Evolutionary conservation across 177 flowering plant genomes (phyloP).

Genomic region (Vitis hybrid): DNA sequence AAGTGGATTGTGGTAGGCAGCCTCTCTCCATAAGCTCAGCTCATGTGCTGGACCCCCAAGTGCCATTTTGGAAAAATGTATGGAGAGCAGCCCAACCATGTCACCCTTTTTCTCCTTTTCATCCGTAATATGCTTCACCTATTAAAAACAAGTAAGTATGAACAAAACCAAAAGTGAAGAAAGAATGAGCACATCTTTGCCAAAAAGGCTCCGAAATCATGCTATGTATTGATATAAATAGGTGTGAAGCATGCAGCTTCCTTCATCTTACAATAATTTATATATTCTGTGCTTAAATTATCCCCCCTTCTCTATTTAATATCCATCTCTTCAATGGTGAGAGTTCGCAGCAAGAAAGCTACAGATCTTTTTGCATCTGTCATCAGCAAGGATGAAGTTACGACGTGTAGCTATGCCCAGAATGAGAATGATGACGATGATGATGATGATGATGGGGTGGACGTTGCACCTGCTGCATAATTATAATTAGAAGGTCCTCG

Average conservation of each 20-base stretch:
- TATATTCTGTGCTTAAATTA: not conserved
- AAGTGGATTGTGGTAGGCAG: conserved; percentile 22
- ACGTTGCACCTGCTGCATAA: not conserved
- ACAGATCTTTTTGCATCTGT: not conserved
- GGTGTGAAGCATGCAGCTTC: not conserved
- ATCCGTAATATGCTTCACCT: not conserved
- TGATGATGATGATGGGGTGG: not conserved
- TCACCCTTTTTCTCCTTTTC: conserved; percentile 6
- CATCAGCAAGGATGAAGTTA: not conserved
- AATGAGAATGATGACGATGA: not conserved
- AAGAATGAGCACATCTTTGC: not conserved
- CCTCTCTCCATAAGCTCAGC: conserved; percentile 32
- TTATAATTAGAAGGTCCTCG: not conserved
- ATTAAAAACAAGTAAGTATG: not conserved
- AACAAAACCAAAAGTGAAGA: not conserved
- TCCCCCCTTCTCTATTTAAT: not conserved
- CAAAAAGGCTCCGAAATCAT: not conserved
- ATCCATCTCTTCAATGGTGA: not conserved
- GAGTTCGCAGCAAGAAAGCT: not conserved
- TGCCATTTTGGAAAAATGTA: conserved; percentile 14
- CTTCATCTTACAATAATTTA: not conserved
- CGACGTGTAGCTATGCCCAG: not conserved
- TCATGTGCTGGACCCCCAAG: conserved; percentile 1
- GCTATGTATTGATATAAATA: not conserved
- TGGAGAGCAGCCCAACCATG: conserved; percentile 13